Conservation (phyloP, 768 basidiomycete species). For the Lenzites betulinus region DNA sequence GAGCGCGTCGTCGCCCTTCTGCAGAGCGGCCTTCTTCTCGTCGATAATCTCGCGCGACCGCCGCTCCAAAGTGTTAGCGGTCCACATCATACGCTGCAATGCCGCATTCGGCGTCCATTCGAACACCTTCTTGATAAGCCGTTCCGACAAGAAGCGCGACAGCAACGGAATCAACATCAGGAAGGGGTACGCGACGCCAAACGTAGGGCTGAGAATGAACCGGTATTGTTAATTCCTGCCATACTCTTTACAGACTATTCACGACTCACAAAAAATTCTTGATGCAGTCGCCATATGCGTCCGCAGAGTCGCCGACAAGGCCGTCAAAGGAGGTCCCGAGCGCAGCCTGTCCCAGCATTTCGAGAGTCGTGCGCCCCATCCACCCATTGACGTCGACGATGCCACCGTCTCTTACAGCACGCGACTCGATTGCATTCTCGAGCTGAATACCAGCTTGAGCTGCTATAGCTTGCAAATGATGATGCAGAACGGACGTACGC, state of each 20-base stretch:
- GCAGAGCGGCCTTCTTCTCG: constrained; percentile 37
- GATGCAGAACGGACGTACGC: not conserved
- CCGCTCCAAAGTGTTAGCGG: constrained; percentile 41
- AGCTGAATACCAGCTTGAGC: constrained; percentile 1
- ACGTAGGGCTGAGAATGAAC: no score
- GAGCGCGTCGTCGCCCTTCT: constrained; percentile 30
- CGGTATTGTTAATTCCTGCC: no score
- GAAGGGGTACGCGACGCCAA: no score
- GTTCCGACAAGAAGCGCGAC: constrained; percentile 40
- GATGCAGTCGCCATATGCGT: constrained; percentile 19
- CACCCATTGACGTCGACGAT: constrained; percentile 20
- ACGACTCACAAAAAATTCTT: constrained; percentile 25
- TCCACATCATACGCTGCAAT: constrained; percentile 43
- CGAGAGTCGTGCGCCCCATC: constrained; percentile 25
- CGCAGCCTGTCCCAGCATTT: constrained; percentile 23
- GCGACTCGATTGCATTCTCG: not conserved
- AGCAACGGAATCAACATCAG: constrained; percentile 40
- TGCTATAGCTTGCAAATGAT: not conserved
- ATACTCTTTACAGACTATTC: no score
- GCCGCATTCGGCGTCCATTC: constrained; percentile 27
- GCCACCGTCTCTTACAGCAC: not conserved
- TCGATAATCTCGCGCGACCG: constrained; percentile 42
- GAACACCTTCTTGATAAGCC: constrained; percentile 31
- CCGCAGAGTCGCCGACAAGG: constrained; percentile 7
- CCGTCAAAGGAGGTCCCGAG: constrained; percentile 24